These are phyloP conservation scores for Komagataea norvegica DNA, from an alignment of 1,139 yeast species.

Conservation along the genomic window DNA sequence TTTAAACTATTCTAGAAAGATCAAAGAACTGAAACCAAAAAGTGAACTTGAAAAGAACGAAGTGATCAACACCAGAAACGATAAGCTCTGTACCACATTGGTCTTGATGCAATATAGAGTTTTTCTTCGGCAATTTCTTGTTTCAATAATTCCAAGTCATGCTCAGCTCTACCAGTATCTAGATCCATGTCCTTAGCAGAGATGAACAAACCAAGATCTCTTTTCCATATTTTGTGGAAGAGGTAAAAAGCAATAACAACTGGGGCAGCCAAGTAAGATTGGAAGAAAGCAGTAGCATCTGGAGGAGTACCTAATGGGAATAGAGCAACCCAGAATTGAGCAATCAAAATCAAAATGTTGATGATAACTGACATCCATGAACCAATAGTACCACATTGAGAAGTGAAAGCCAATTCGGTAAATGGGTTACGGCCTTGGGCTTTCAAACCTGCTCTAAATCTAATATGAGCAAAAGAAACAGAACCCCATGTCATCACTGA, in stretches of 20 bases:
- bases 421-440: conserved; percentile 49
- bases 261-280: conserved; percentile 59
- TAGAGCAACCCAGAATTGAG: conserved; percentile 65
- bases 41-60: no score
- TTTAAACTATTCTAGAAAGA: no score
- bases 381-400: conserved; percentile 55
- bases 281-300: conserved; percentile 53
- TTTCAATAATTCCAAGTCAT: conserved; percentile 59
- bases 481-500: conserved; percentile 66
- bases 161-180: conserved; percentile 69
- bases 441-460: conserved; percentile 60
- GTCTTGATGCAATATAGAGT: conserved; percentile 32
- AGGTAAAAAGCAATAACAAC: conserved; percentile 52
- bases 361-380: conserved; percentile 46
- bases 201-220: conserved; percentile 49
- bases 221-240: conserved; percentile 54
- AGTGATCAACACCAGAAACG: conserved; percentile 40
- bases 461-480: conserved; percentile 55
- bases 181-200: conserved; percentile 48
- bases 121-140: conserved; percentile 55
- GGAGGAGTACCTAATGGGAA: conserved; percentile 56
- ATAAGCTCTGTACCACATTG: conserved; percentile 35
- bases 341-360: conserved; percentile 46
- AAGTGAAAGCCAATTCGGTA: conserved; percentile 48
- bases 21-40: no score